Evolutionary conservation across 1,284 basidiomycete genomes (phyloP), one percentile per base, ranked within the genome.

Genomic region (Leccinum fuscescens): DNA sequence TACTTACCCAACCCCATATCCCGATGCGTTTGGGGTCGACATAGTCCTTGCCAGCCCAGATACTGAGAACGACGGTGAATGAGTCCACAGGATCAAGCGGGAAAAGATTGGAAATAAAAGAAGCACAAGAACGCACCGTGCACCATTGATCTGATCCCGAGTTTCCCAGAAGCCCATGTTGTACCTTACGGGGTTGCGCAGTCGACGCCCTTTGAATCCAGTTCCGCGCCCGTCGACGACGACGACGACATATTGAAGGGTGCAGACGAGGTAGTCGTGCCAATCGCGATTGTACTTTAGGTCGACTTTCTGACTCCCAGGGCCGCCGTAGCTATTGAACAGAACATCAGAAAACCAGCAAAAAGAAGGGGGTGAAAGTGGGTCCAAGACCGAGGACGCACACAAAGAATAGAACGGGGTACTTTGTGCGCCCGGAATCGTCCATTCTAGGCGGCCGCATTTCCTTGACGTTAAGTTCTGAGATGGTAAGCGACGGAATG

Each of bases 161-260:
- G 90, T 90, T 77, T 98, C 96, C 75, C 85, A 89, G 68, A 86
- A 86, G 0, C 96, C 96, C 4, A 98, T 79, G 68, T 96, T 86
- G 56, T 89, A 85, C 66, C 91, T 89, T 6, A 98, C 90, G 0
- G 88, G 83, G 71, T 94, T 94, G 58, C 96, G 80, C 73, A 97
- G 77, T 60, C 78, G 77, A 33, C 94, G 82, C 0, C 96, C 96
- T 72, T 91, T 92, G 77, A 82, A 93, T 1, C 96, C 96, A 1
- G 96, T 98, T 0, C 96, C 96, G n/a, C 96, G 84, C 0, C 93
- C 94, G 72, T 98, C 96, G 48, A 98, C 89, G 12, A 84, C 78
- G 52, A 97, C 92, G 27, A 96, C 81, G 51, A 99, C 82, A 74
- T 96, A 98, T 65, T 93, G 86, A 49, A 93, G 78, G 31, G 85